These are phyloP conservation scores for Rosa multiflora DNA, from an alignment of 306 rosid species.

Conservation along the genomic window DNA sequence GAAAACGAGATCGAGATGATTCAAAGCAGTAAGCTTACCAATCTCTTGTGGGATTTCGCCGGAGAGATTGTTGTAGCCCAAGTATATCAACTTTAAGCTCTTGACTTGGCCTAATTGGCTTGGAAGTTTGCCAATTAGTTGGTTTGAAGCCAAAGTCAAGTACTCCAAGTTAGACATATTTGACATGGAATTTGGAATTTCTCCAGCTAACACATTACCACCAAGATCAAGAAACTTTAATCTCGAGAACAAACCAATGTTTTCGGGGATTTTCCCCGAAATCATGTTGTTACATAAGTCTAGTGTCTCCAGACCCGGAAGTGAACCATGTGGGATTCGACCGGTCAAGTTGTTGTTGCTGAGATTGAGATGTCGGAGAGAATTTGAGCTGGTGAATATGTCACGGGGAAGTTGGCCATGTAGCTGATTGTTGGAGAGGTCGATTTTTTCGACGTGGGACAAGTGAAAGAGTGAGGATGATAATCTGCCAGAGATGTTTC, in stretches of 20 bases:
- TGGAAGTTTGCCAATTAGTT: slow-evolving; percentile 64
- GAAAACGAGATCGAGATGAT: slow-evolving; percentile 87
- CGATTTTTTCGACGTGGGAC: slow-evolving; percentile 41
- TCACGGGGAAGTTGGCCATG: slow-evolving; percentile 37
- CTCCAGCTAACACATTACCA: slow-evolving; percentile 66
- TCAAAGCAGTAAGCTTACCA: slow-evolving; percentile 47
- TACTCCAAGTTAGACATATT: slow-evolving; percentile 52
- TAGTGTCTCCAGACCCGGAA: slow-evolving; percentile 44
- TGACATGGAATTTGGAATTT: slow-evolving; percentile 62
- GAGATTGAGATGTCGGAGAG: slow-evolving; percentile 63
- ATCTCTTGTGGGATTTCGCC: slow-evolving; percentile 72
- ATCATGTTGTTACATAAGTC: slow-evolving; percentile 94
- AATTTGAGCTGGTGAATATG: slow-evolving; percentile 25
- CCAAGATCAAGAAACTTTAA: slow-evolving; percentile 76
- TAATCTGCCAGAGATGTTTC: slow-evolving; percentile 61
- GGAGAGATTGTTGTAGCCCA: slow-evolving; percentile 85
- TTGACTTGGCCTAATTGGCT: slow-evolving; percentile 46
- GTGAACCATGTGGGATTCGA: slow-evolving; percentile 46
- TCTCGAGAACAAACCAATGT: slow-evolving; percentile 50
- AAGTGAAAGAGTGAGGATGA: slow-evolving; percentile 53
- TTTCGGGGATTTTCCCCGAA: slow-evolving; percentile 58
- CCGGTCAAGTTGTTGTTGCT: slow-evolving; percentile 88
- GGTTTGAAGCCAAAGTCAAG: slow-evolving; percentile 84
- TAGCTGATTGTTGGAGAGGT: slow-evolving; percentile 78
- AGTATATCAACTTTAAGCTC: slow-evolving; percentile 70